Base-by-base conservation (phyloP, 805 yeast genomes). In the Danielozyma ontarioensis region DNA sequence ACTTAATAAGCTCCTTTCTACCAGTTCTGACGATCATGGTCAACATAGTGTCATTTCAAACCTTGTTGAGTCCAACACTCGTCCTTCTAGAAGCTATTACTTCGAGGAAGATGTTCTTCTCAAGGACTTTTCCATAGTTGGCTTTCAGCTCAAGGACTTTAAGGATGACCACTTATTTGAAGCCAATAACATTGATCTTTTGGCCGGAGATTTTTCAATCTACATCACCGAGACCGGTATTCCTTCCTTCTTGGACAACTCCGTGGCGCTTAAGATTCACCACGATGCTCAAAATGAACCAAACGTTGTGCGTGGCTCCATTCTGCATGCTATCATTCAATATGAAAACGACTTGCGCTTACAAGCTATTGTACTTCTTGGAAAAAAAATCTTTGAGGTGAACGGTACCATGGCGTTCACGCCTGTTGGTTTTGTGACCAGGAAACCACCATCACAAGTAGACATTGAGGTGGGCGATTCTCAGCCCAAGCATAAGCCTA, bases 81-180 rank as follows among this genome's bases (percentile, higher is more conserved):
- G 64, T 32, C 82, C 83, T 12, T 41, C 50, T 5, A 66, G 90
- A 52, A 46, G 52, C 2, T 72, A 76, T 35, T 72, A 71, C 34
- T 82, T 80, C 48, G 56, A 63, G 28, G 90, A 83, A 47, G 93
- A 83, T 57, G 76, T 80, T 11, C 55, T 65, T 15, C 59, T 78
- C 42, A 75, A 74, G 38, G 88, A 80, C 40, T 80, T 78, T 46
- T 58, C 64, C 18, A 72, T 81, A 4, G 61, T 83, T 13, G 70
- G 70, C 16, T 68, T 62, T 41, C 70, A 68, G 33, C 64, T 81
- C 35, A 68, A 67, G 32, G 89, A 81, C 49, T 82, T 80, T 43
- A 64, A 78, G 41, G 88, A 82, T 45, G 61, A 59, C 19, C 60
- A 58, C 29, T 55, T 76, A 17, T 71, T 73, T 39, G 25, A 32